Evolutionary conservation across 2,329 filamentous ascomycete genomes (phyloP), one percentile per base, ranked within the genome.

Genomic region (Hypoxylon sp.): DNA sequence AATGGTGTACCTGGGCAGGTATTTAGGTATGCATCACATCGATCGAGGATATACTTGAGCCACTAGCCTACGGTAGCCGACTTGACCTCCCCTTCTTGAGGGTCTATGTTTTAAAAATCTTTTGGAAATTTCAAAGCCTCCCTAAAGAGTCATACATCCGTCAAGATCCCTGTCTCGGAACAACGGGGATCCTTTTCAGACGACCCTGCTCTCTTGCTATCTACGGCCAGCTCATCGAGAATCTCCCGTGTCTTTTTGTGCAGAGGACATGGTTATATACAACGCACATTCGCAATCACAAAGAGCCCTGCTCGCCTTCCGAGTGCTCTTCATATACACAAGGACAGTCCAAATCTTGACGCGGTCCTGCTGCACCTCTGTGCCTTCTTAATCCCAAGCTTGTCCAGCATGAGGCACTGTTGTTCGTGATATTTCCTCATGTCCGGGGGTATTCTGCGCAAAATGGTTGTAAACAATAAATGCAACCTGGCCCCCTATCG

Each of bases 381-480:
- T 62, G 53, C 55, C 44, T 32, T 50, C 21, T 42, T 50, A 31
- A 35, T 61, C 53, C 61, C 54, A 54, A 58, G 57, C 60, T 58
- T 32, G 44, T 57, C 54, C 37, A 52, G 32, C 17, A 51, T 32
- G 42, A 60, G 46, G 58, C 6, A 35, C 21, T 42, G 11, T 55
- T 58, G 62, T 29, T 65, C 44, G n/a, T 56, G 59, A 44, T 65
- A 65, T 46, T 58, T 55, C 29, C 31, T 62, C 65, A 55, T 62
- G 51, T 46, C 52, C 52, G 62, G 53, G 69, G 65, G 65, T 70
- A 72, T 70, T 68, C 21, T 65, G 59, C 52, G 48, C 63, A 56
- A 63, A 62, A 64, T 32, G 52, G 42, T 17, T 29, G 53, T 47
- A 67, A 67, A 53, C 37, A 51, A 65, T 42, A 31, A 61, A 62